Percentiles rank a stretch among this genome's conserved stretches.
Evolutionary conservation across 73 alveolate genomes (phyloP).

Genomic region (Paramecium sexaurelia): DNA sequence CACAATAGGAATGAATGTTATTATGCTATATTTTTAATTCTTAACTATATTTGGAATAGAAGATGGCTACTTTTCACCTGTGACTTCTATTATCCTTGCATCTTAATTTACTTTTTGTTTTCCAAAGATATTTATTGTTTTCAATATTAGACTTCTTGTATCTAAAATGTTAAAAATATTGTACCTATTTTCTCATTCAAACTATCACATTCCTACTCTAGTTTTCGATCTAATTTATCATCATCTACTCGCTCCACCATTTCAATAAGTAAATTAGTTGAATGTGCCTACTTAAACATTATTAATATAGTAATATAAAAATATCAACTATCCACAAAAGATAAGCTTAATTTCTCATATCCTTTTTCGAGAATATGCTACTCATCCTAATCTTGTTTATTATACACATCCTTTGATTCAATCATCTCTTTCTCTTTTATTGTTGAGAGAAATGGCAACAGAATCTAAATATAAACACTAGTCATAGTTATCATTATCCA

Average conservation of each 20-base stretch:
- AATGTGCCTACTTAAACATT: neutral
- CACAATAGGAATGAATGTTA: slow-evolving; percentile 70
- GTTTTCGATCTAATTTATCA: neutral
- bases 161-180: neutral
- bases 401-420: neutral
- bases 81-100: neutral
- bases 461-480: slow-evolving; percentile 20
- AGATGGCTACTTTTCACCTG: neutral
- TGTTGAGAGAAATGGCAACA: neutral
- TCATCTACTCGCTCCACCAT: neutral
- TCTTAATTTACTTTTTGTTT: neutral
- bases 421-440: slow-evolving; percentile 51
- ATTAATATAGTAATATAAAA: slow-evolving; percentile 8
- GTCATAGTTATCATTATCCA: slow-evolving; percentile 81
- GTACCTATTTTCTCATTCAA: neutral
- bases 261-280: neutral
- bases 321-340: slow-evolving; percentile 46
- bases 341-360: slow-evolving; percentile 34
- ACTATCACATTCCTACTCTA: neutral
- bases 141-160: neutral
- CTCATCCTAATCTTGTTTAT: neutral
- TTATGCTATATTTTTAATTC: slow-evolving; percentile 69
- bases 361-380: neutral
- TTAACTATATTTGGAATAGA: slow-evolving; percentile 63
- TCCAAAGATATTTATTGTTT: too few species aligned